These are phyloP conservation scores for Odontarrhena argentea DNA, from an alignment of 345 rosid species.

Conservation along the genomic window DNA sequence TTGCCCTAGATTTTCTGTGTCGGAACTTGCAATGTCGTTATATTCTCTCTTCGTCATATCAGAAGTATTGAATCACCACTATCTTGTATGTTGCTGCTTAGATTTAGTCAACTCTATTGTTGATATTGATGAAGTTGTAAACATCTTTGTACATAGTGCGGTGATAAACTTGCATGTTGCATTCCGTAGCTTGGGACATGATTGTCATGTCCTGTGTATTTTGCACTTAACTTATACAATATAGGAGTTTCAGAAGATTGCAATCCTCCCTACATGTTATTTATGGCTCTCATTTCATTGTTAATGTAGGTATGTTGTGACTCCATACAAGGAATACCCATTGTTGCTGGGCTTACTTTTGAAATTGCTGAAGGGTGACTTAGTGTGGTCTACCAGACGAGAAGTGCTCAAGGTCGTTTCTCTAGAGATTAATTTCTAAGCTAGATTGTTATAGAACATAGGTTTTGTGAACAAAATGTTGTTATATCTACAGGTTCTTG, in stretches of 20 bases:
- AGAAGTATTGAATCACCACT: conserved; percentile 5
- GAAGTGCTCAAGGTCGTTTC: conserved; percentile 91
- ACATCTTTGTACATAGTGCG: conserved; percentile 21
- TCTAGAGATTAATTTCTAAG: conserved; percentile 28
- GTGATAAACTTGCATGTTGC: conserved; percentile 31
- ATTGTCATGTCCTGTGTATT: conserved; percentile 22
- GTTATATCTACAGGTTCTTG: conserved; percentile 74
- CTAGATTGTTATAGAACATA: conserved; percentile 24
- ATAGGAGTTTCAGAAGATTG: conserved; percentile 20
- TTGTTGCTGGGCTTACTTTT: conserved; percentile 88
- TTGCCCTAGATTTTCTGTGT: conserved; percentile 16
- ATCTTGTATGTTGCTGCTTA: conserved; percentile 19
- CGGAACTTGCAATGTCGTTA: conserved; percentile 8
- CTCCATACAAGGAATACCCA: conserved; percentile 94
- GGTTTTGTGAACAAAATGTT: conserved; percentile 36
- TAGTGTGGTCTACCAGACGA: conserved; percentile 93
- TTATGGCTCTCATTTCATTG: conserved; percentile 30
- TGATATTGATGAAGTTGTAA: conserved; percentile 20
- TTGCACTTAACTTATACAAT: conserved; percentile 18
- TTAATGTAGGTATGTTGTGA: conserved; percentile 76
- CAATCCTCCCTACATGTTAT: conserved; percentile 14
- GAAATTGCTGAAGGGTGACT: conserved; percentile 94
- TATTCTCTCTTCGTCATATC: conserved; percentile 16
- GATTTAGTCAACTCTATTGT: conserved; percentile 22
- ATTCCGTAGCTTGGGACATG: conserved; percentile 26